A percentile compares a stretch with the other conserved stretches of the same genome.
Evolutionary conservation across 1,139 yeast species (phyloP).

Genomic region (Magnusiomyces suaveolens): DNA sequence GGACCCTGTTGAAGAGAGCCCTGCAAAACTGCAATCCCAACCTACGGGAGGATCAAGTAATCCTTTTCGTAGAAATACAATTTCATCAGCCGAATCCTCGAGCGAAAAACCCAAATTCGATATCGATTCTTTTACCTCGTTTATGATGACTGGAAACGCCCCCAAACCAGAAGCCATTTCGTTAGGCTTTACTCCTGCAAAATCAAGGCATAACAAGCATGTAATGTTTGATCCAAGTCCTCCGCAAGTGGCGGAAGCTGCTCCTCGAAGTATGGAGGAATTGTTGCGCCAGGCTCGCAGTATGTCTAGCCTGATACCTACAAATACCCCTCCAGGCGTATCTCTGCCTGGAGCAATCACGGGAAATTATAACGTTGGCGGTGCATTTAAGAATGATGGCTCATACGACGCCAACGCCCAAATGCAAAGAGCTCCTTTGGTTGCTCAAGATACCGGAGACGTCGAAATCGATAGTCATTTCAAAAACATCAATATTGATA

Average conservation of each 20-base stretch:
- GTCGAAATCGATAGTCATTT: slow-evolving; percentile 30
- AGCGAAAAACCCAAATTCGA: slow-evolving; percentile 22
- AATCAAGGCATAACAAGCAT: slow-evolving; percentile 24
- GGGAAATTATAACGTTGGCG: slow-evolving; percentile 14
- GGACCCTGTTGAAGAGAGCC: slow-evolving; percentile 12
- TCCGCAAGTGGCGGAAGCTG: slow-evolving; percentile 35
- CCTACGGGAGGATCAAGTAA: slow-evolving; percentile 17
- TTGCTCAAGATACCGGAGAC: slow-evolving; percentile 18
- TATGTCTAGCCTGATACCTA: slow-evolving; percentile 10
- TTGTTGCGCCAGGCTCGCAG: slow-evolving; percentile 28
- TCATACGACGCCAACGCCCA: slow-evolving; percentile 1
- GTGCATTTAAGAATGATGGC: slow-evolving; percentile 7
- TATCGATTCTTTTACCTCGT: slow-evolving; percentile 32
- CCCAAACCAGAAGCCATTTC: slow-evolving; percentile 16
- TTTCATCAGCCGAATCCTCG: slow-evolving; percentile 9
- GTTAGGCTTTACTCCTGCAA: slow-evolving; percentile 10
- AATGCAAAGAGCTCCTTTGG: slow-evolving; percentile 6
- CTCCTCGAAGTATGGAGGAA: slow-evolving; percentile 34
- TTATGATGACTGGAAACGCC: slow-evolving; percentile 30
- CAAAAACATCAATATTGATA: slow-evolving; percentile 33
- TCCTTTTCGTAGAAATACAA: slow-evolving; percentile 24
- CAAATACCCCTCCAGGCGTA: background rate
- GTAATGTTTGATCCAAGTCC: slow-evolving; percentile 34
- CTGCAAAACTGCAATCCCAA: slow-evolving; percentile 5
- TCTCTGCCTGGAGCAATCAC: slow-evolving; percentile 4